Percentiles rank a stretch among this genome's conserved stretches.
Conservation (phyloP, 352 stramenopile genomes). For the Globisporangium iwayamae region DNA sequence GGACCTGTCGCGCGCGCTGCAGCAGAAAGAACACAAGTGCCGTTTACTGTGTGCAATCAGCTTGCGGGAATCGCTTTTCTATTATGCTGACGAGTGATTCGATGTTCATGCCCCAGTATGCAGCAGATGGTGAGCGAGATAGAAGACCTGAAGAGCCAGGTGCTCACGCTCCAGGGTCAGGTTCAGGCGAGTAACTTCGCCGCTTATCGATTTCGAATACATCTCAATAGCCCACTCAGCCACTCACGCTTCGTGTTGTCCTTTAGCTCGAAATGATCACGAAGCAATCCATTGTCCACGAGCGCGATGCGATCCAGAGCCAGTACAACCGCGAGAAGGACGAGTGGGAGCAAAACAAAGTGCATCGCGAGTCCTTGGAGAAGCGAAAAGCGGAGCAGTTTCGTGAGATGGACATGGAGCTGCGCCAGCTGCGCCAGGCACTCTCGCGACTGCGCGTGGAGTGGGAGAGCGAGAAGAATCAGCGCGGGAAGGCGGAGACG, state of each 20-base stretch:
- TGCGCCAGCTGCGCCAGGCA: slow-evolving; percentile 40
- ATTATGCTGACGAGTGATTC: background rate
- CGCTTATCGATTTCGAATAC: background rate
- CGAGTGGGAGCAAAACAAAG: slow-evolving; percentile 40
- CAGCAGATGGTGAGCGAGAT: slow-evolving; percentile 31
- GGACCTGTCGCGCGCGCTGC: slow-evolving; percentile 23
- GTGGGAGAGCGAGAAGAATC: slow-evolving; percentile 40
- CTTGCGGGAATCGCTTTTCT: background rate
- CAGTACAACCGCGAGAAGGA: slow-evolving; percentile 34
- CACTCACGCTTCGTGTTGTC: background rate
- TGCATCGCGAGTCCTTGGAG: slow-evolving; percentile 18
- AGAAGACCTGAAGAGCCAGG: slow-evolving; percentile 30
- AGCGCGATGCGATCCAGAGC: slow-evolving; percentile 40
- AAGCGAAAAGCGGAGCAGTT: slow-evolving; percentile 42
- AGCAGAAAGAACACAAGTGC: slow-evolving; percentile 33
- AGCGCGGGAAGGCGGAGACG: slow-evolving; percentile 40
- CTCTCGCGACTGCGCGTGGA: slow-evolving; percentile 41
- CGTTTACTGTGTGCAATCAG: background rate
- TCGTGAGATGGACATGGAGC: slow-evolving; percentile 46
- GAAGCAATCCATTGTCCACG: slow-evolving; percentile 35
- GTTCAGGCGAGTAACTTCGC: slow-evolving; percentile 30
- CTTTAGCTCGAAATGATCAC: slow-evolving; percentile 46
- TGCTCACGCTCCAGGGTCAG: slow-evolving; percentile 43
- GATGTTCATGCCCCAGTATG: slow-evolving; percentile 9
- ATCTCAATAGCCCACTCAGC: background rate